Evolutionary conservation across 2,329 filamentous ascomycete species (phyloP).

Genomic region (Ascochyta viciae-villosae): DNA sequence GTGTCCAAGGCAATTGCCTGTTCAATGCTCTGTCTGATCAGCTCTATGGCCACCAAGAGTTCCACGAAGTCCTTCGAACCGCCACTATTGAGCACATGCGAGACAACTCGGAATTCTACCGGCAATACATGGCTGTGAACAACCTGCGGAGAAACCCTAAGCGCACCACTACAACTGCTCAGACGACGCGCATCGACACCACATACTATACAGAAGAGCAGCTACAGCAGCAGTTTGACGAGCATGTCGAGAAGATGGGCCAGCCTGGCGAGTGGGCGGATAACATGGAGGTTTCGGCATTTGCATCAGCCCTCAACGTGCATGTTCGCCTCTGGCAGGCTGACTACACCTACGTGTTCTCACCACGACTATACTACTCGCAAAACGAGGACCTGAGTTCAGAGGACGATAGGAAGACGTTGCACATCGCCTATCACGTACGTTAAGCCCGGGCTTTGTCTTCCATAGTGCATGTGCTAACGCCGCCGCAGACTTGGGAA

Average conservation of each 20-base stretch:
- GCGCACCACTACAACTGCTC: constrained; percentile 60
- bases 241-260: constrained; percentile 66
- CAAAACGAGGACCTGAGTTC: constrained; percentile 38
- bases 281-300: constrained; percentile 72
- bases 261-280: constrained; percentile 69
- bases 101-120: constrained; percentile 66
- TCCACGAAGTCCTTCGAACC: constrained; percentile 65
- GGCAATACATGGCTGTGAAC: constrained; percentile 66
- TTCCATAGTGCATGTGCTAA: constrained; percentile 23
- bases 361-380: constrained; percentile 49
- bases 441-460: constrained; percentile 37
- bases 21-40: constrained; percentile 74
- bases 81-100: constrained; percentile 69
- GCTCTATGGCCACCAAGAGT: constrained; percentile 66
- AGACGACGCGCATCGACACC: constrained; percentile 53
- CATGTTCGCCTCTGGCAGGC: constrained; percentile 69
- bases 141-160: constrained; percentile 63
- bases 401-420: constrained; percentile 44
- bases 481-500: constrained; percentile 61
- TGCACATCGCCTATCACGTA: constrained; percentile 71
- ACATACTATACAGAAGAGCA: constrained; percentile 61
- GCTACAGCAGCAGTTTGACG: constrained; percentile 59
- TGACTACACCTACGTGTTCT: constrained; percentile 60
- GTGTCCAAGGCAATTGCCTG: constrained; percentile 68
- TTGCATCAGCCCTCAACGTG: constrained; percentile 66